These are phyloP conservation scores for Ceratocystis huliohia DNA, from an alignment of 2,329 filamentous ascomycete genomes.

Conservation along the genomic window DNA sequence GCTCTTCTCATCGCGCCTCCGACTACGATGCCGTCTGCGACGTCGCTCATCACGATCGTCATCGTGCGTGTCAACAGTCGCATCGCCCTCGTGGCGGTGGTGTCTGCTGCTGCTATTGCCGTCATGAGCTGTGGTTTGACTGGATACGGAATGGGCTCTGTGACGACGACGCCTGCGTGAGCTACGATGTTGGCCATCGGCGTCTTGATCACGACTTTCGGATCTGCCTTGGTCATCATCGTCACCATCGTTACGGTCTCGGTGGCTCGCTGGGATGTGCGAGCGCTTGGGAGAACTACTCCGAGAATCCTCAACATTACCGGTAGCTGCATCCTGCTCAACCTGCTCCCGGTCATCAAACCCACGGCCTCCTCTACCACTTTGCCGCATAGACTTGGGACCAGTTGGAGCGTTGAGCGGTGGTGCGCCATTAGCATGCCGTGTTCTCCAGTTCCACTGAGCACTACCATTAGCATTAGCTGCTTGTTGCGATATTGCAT, in stretches of 20 bases:
- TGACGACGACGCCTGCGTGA: conserved; percentile 25
- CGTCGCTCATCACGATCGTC: conserved; percentile 25
- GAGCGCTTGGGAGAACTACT: conserved; percentile 37
- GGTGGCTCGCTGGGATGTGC: conserved; percentile 21
- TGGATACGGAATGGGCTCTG: conserved; percentile 24
- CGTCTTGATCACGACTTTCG: conserved; percentile 19
- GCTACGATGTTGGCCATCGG: conserved; percentile 18
- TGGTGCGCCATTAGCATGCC: conserved; percentile 23
- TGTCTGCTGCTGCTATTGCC: conserved; percentile 8
- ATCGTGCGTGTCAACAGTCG: conserved; percentile 3
- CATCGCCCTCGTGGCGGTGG: conserved; percentile 13
- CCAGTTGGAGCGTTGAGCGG: conserved; percentile 73
- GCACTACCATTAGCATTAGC: background rate
- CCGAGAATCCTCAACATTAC: conserved; percentile 27
- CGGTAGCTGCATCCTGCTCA: conserved; percentile 8
- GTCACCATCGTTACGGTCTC: conserved; percentile 6
- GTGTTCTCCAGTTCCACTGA: conserved; percentile 13
- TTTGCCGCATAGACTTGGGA: conserved; percentile 87
- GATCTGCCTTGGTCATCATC: conserved; percentile 17
- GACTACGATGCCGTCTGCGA: conserved; percentile 35
- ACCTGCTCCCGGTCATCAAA: conserved; percentile 30
- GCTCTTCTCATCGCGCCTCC: conserved; percentile 37
- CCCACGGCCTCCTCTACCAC: conserved; percentile 42
- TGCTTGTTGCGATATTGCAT: conserved; percentile 7
- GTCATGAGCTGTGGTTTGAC: conserved; percentile 24